Conservation (phyloP, 768 basidiomycete genomes). For the Mycena galopus region DNA sequence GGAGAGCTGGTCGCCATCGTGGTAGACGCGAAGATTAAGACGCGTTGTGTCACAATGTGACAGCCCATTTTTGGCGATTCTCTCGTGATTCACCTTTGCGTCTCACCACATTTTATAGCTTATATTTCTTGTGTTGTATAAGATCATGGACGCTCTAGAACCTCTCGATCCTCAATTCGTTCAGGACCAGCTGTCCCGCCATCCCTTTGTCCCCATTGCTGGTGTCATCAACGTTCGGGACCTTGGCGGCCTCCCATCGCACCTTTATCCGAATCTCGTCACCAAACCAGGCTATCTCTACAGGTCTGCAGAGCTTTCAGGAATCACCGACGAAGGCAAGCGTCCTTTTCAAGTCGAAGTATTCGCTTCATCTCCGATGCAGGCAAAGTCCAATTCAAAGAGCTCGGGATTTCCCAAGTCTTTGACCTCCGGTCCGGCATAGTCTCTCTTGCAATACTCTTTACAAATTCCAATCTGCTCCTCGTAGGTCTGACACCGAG, state of each 20-base stretch:
- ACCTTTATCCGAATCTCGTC: slow-evolving; percentile 58
- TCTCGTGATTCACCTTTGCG: no score
- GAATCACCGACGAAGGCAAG: slow-evolving; percentile 78
- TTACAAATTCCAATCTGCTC: background rate
- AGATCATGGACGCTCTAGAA: slow-evolving; percentile 69
- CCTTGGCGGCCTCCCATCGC: slow-evolving; percentile 72
- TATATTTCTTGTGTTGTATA: no score
- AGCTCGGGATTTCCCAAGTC: slow-evolving; percentile 74
- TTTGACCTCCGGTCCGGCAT: slow-evolving; percentile 79
- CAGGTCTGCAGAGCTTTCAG: slow-evolving; percentile 80
- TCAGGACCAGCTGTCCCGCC: slow-evolving; percentile 70
- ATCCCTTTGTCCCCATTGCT: slow-evolving; percentile 77
- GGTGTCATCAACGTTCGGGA: slow-evolving; percentile 85
- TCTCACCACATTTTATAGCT: background rate
- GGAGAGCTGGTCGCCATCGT: slow-evolving; percentile 25
- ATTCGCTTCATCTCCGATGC: background rate
- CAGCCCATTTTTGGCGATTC: background rate
- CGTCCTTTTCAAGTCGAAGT: background rate
- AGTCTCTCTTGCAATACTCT: no score
- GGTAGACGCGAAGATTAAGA: slow-evolving; percentile 26
- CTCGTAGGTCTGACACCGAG: slow-evolving; percentile 67
- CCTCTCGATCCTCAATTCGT: slow-evolving; percentile 79
- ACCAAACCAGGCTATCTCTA: slow-evolving; percentile 71
- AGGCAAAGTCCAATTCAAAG: slow-evolving; percentile 71
- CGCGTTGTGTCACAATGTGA: slow-evolving; percentile 27